Evolutionary conservation across 352 stramenopile genomes (phyloP), one percentile per base, ranked within the genome.

Genomic region (Globisporangium solare): DNA sequence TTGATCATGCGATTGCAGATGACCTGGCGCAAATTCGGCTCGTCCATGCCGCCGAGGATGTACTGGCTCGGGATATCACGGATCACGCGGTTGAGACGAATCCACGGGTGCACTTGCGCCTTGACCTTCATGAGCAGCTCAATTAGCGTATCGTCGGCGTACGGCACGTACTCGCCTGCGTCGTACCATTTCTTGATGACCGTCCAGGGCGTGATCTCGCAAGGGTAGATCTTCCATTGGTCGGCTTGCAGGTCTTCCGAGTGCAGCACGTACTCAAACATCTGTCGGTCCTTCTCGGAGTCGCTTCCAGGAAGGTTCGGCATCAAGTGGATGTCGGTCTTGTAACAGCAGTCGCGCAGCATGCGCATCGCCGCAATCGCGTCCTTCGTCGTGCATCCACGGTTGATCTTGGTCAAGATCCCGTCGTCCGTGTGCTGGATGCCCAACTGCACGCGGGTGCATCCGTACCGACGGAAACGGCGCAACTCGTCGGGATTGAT

Each of bases 171-270:
- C 27, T 68, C 76, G 15, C 90, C 90, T 60, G 76, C 73, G 35
- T 97, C 85, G 46, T 89, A 97, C 85, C 85, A 95, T 67, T 91
- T 91, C 68, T 95, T 95, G 53, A 95, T 95, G 27, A 95, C 79
- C 1, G 83, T 93, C 87, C 87, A 97, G 1, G 88, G 88, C 24
- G 88, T 95, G 55, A 97, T 90, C 66, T 96, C 89, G 64, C 89
- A 97, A 43, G 92, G 92, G 35, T 98, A 98, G 67, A 98, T 97
- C 75, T 98, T 98, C 91, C 90, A 97, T 69, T 97, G 90, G 58
- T 98, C 92, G 0, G 89, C 89, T 63, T 97, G 90, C n/a, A 98
- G 72, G 53, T 96, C 72, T 7, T 86, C 74, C 32, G 90, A 92
- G 32, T 85, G 60, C 41, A 98, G 63, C 17, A 98, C 85, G 43